A percentile compares a stretch with the other conserved stretches of the same genome.
phyloP scores from a whole-genome alignment of 495 filamentous ascomycete species.

The Hypoxylon fragiforme region DNA sequence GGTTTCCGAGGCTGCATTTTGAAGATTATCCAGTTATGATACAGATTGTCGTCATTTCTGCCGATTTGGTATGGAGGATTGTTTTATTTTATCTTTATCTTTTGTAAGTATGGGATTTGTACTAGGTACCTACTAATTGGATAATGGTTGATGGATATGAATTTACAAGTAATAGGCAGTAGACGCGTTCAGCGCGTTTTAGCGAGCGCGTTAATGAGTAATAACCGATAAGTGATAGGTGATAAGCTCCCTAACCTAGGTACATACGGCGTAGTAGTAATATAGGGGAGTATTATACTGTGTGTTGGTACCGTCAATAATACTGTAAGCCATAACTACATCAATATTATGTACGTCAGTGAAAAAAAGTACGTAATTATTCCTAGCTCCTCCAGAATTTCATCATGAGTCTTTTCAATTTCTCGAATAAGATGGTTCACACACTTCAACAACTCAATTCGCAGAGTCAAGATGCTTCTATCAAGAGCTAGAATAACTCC shows the following conservation, averaged over 20 bases:
- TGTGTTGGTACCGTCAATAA: not conserved
- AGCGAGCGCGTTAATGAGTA: conserved; percentile 38
- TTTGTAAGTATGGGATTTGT: not conserved
- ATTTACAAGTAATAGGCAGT: conserved; percentile 12
- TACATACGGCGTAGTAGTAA: too few relatives aligned
- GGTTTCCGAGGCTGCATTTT: conserved; percentile 41
- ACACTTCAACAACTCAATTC: not conserved
- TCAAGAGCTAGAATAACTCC: conserved; percentile 24
- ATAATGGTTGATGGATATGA: not conserved
- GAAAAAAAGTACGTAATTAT: too few relatives aligned
- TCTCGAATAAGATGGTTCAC: not conserved
- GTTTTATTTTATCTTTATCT: not conserved
- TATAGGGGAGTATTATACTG: too few relatives aligned
- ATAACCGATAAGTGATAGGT: conserved; percentile 10
- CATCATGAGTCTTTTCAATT: too few relatives aligned
- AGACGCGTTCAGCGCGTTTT: conserved; percentile 30
- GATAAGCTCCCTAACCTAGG: too few relatives aligned
- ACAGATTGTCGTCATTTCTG: conserved; percentile 3
- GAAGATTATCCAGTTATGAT: not conserved
- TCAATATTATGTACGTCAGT: too few relatives aligned
- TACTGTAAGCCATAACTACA: too few relatives aligned
- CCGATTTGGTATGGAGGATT: not conserved
- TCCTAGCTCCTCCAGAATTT: not conserved
- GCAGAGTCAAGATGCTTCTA: conserved; percentile 27
- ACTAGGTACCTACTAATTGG: too few relatives aligned